These are phyloP conservation scores for Penicillium pulvis DNA, from an alignment of 495 filamentous ascomycete genomes.

Conservation along the genomic window DNA sequence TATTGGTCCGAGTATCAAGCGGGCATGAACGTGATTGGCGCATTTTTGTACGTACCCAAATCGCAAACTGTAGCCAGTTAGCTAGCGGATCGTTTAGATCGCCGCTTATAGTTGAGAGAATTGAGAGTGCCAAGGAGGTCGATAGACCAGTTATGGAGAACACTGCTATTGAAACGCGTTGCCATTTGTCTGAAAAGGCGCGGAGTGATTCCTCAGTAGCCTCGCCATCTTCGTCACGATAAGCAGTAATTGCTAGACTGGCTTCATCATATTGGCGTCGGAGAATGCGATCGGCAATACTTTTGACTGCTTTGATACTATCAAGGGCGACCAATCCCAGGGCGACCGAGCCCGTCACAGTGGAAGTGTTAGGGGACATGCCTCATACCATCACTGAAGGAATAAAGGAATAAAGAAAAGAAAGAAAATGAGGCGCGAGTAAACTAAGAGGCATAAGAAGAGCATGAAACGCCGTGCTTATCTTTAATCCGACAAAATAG, in stretches of 20 bases:
- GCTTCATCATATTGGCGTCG: conserved; percentile 25
- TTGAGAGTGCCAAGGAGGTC: conserved; percentile 24
- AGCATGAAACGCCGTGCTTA: conserved; percentile 7
- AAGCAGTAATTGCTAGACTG: conserved; percentile 22
- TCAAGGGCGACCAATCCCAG: conserved; percentile 25
- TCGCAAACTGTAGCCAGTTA: conserved; percentile 37
- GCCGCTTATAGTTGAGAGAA: conserved; percentile 21
- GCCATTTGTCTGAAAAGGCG: conserved; percentile 35
- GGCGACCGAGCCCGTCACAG: conserved; percentile 27
- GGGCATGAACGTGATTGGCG: background rate
- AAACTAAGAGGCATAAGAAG: background rate
- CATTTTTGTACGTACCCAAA: conserved; percentile 37
- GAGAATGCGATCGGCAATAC: conserved; percentile 24
- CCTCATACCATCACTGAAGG: conserved; percentile 14
- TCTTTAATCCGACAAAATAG: conserved; percentile 6
- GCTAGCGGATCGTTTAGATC: conserved; percentile 16
- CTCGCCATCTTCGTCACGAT: conserved; percentile 36
- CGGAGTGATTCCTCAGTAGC: conserved; percentile 32
- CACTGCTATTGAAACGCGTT: conserved; percentile 22
- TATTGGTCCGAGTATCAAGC: background rate
- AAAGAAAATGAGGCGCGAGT: background rate
- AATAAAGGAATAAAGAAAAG: background rate
- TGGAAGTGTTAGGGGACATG: conserved; percentile 27
- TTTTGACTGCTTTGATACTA: conserved; percentile 28
- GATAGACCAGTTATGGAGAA: conserved; percentile 23